These are phyloP conservation scores for Hypoxylon subgilvum DNA, from an alignment of 495 filamentous ascomycete species.

Conservation along the genomic window DNA sequence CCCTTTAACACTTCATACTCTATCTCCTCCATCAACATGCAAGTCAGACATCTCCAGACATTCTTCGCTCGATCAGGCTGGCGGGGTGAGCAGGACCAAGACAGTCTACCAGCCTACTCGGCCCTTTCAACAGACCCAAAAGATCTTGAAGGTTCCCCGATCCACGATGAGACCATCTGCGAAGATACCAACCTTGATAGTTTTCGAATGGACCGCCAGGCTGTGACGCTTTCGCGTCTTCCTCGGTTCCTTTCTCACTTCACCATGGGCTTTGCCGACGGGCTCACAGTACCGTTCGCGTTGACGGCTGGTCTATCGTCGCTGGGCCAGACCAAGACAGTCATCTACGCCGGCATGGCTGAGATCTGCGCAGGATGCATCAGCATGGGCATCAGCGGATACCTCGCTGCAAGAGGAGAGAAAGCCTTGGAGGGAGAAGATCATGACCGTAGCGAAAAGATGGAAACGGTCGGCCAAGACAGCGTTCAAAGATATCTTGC, in stretches of 20 bases:
- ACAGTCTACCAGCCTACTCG: constrained; percentile 22
- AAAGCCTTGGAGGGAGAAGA: constrained; percentile 34
- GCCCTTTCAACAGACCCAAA: constrained; percentile 14
- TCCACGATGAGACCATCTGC: neutral
- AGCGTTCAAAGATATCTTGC: constrained; percentile 41
- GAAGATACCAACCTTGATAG: constrained; percentile 5
- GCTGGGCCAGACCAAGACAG: constrained; percentile 66
- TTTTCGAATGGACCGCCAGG: neutral
- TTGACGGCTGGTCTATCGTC: constrained; percentile 67
- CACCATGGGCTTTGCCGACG: constrained; percentile 65
- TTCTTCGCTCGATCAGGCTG: constrained; percentile 5
- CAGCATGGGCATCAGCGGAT: constrained; percentile 74
- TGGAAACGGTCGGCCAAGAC: constrained; percentile 6
- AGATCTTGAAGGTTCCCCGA: neutral
- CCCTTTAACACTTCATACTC: neutral
- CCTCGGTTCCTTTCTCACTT: constrained; percentile 49
- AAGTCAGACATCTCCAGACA: constrained; percentile 2
- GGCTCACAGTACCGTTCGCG: constrained; percentile 70
- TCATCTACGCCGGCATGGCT: constrained; percentile 71
- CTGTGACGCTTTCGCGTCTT: constrained; percentile 9
- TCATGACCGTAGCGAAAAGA: constrained; percentile 1
- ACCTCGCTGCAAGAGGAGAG: constrained; percentile 74
- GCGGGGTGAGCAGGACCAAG: constrained; percentile 3
- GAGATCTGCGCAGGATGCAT: constrained; percentile 72
- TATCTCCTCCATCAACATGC: constrained; percentile 19